These are phyloP conservation scores for Cubamyces lactineus DNA, from an alignment of 768 basidiomycete species.

Conservation along the genomic window DNA sequence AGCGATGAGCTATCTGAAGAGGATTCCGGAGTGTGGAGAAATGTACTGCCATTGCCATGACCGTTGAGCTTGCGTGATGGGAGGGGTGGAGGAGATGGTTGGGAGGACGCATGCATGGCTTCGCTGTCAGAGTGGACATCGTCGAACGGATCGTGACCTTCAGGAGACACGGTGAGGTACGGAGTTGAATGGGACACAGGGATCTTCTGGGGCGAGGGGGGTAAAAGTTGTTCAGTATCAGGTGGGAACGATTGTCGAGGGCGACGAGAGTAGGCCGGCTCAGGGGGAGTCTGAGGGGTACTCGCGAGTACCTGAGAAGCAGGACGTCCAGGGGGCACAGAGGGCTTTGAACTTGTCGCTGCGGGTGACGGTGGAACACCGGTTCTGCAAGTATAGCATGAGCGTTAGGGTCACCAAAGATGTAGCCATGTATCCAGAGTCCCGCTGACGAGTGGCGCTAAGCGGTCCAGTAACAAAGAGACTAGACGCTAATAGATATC, in stretches of 20 bases:
- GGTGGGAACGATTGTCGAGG: slow-evolving; percentile 20
- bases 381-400: background rate
- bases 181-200: background rate
- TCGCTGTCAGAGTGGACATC: slow-evolving; percentile 18
- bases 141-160: slow-evolving; percentile 15
- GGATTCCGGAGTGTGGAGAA: slow-evolving; percentile 16
- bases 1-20: slow-evolving; percentile 23
- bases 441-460: no score
- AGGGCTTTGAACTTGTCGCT: background rate
- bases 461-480: no score
- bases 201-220: background rate
- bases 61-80: slow-evolving; percentile 17
- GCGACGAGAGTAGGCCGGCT: slow-evolving; percentile 10
- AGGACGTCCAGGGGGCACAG: background rate
- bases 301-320: slow-evolving; percentile 2
- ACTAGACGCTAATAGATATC: no score
- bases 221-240: background rate
- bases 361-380: background rate
- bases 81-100: slow-evolving; percentile 12
- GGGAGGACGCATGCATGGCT: background rate
- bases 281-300: background rate
- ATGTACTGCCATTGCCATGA: background rate
- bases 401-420: background rate
- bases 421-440: background rate
- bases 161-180: slow-evolving; percentile 5